Evolutionary conservation across 2,329 filamentous ascomycete genomes (phyloP), one percentile per base, ranked within the genome.

Genomic region (Penicillium sp.): DNA sequence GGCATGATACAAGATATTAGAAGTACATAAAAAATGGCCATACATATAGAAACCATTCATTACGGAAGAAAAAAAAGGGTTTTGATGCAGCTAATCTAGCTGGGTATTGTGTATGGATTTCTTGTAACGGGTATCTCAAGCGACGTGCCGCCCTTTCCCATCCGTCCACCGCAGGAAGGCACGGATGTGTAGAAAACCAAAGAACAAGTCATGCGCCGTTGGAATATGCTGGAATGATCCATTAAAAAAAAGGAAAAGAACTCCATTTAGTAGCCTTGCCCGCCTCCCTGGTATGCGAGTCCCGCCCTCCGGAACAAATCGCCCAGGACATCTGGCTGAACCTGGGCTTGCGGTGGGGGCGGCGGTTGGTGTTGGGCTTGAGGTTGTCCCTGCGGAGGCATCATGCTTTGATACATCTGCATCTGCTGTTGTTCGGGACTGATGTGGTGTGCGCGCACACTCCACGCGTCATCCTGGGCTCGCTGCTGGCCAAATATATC

Each of bases 401-500:
- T 20, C 35, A 38, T 38, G 18, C 6, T 38, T 14, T 38, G 35
- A 20, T 20, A 38, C 8, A 38, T 13, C 10, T 55, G 55, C 38
- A 51, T 55, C 20, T 60, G 65, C 45, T 55, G 50, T 31, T 60
- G 57, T 11, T 28, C 48, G 11, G 60, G 61, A 6, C 38, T 55
- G 9, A 69, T 50, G 53, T 71, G 70, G 62, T 81, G 79, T 41
- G 72, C 72, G 44, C 75, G 73, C 13, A 80, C 70, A 61, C 75
- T 80, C 70, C 76, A 80, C 10, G 64, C 77, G 47, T 78, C 74
- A 57, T 81, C 79, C 45, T 78, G 73, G 25, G 74, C 74, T 41
- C 77, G 73, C 58, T 82, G 79, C 61, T 81, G 78, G 5, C 79
- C 79, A 59, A 83, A 82, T 2, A 82, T 64, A 56, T 82, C 78